A percentile compares a stretch with the other conserved stretches of the same genome.
Conservation (phyloP, 2,329 filamentous ascomycete genomes). For the Colletotrichum sp. region DNA sequence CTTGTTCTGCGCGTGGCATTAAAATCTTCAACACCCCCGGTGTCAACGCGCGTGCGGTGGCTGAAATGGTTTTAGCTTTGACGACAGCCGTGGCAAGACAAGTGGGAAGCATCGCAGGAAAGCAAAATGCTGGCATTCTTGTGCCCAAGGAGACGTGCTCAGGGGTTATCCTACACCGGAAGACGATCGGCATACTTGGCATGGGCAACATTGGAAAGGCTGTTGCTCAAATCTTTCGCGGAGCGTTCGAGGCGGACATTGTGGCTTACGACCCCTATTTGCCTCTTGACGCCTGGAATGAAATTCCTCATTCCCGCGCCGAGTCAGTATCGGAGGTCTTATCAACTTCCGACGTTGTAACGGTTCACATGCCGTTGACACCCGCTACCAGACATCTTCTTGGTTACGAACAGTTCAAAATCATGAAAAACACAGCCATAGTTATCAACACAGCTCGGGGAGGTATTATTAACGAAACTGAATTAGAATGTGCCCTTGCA, state of each 20-base stretch:
- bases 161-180: conserved; percentile 38
- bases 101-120: conserved; percentile 32
- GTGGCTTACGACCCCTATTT: conserved; percentile 41
- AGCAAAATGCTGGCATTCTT: conserved; percentile 33
- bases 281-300: conserved; percentile 33
- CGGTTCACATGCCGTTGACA: conserved; percentile 41
- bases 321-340: conserved; percentile 36
- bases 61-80: conserved; percentile 41
- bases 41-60: conserved; percentile 46
- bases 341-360: conserved; percentile 35
- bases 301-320: conserved; percentile 35
- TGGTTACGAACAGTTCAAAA: conserved; percentile 29
- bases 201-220: conserved; percentile 44
- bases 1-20: conserved; percentile 42
- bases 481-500: conserved; percentile 33
- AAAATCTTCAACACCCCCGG: conserved; percentile 53
- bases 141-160: conserved; percentile 44
- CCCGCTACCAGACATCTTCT: conserved; percentile 36
- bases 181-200: conserved; percentile 40
- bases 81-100: conserved; percentile 38
- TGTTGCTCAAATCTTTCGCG: conserved; percentile 40
- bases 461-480: conserved; percentile 42
- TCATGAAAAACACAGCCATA: conserved; percentile 43
- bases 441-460: conserved; percentile 45
- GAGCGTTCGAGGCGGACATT: conserved; percentile 37